phyloP scores from a whole-genome alignment of 352 stramenopile species.

The Phytophthora multivora region DNA sequence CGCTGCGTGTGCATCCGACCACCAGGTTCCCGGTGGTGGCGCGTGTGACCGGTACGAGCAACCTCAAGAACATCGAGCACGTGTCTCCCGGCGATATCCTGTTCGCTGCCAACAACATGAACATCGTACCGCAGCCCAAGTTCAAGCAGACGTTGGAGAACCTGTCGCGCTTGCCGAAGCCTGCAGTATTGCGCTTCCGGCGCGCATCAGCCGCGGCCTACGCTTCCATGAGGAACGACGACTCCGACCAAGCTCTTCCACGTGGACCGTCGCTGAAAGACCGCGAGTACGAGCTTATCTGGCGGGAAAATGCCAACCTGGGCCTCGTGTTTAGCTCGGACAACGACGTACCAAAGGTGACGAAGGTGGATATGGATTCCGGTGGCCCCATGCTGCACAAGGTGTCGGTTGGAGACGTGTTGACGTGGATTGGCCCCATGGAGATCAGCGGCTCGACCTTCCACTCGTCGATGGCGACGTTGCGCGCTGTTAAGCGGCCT shows the following conservation, averaged over 20 bases:
- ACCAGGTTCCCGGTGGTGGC: constrained; percentile 74
- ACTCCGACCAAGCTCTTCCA: constrained; percentile 52
- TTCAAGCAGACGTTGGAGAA: constrained; percentile 84
- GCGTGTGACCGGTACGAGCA: constrained; percentile 74
- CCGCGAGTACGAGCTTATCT: constrained; percentile 83
- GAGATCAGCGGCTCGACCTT: constrained; percentile 82
- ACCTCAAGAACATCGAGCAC: constrained; percentile 80
- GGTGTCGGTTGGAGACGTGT: constrained; percentile 74
- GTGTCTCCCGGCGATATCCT: constrained; percentile 71
- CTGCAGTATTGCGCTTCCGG: constrained; percentile 69
- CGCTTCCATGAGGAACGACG: constrained; percentile 40
- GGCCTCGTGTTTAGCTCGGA: constrained; percentile 87
- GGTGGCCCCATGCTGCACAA: constrained; percentile 72
- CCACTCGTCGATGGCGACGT: constrained; percentile 84
- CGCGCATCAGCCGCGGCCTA: constrained; percentile 43
- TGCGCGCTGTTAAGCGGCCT: constrained; percentile 81
- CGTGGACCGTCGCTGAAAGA: constrained; percentile 67
- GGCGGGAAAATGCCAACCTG: constrained; percentile 83
- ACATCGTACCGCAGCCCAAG: constrained; percentile 73
- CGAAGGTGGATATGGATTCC: constrained; percentile 83
- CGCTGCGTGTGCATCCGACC: constrained; percentile 69
- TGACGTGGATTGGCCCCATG: constrained; percentile 81
- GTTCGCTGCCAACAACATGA: constrained; percentile 75
- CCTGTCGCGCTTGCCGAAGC: constrained; percentile 71
- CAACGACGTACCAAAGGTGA: constrained; percentile 75